A percentile compares a stretch with the other conserved stretches of the same genome.
phyloP scores from a whole-genome alignment of 352 stramenopile genomes.

The Globisporangium viniferum region DNA sequence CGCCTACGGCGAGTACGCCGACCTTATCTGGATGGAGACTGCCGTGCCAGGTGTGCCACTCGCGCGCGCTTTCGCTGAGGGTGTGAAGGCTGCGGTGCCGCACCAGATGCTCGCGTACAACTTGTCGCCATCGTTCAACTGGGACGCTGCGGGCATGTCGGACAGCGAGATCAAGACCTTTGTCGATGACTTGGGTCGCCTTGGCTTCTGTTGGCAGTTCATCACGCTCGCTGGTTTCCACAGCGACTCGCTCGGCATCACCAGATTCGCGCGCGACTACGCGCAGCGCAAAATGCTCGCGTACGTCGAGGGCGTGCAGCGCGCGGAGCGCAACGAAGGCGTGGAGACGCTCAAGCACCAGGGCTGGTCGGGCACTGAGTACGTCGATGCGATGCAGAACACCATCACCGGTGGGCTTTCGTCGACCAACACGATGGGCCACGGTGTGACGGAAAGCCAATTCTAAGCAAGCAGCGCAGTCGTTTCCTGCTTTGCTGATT shows the following conservation, averaged over 20 bases:
- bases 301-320: conserved; percentile 97
- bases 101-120: conserved; percentile 99
- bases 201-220: conserved; percentile 99
- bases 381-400: conserved; percentile 96
- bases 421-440: conserved; percentile 97
- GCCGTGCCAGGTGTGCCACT: conserved; percentile 93
- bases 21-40: conserved; percentile 99
- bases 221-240: conserved; percentile 99
- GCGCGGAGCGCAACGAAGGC: conserved; percentile 91
- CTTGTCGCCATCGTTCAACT: conserved; percentile 98
- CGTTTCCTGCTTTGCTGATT: neutral
- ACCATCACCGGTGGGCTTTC: conserved; percentile 93
- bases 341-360: conserved; percentile 98
- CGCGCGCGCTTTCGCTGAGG: conserved; percentile 92
- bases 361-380: conserved; percentile 96
- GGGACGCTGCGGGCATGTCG: conserved; percentile 95
- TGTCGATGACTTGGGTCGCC: conserved; percentile 92
- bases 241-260: conserved; percentile 95
- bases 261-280: conserved; percentile 92
- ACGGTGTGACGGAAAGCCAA: conserved; percentile 96
- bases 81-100: conserved; percentile 89
- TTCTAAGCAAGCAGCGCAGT: conserved; percentile 65
- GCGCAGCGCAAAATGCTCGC: conserved; percentile 90
- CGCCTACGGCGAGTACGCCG: conserved; percentile 94
- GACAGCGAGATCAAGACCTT: conserved; percentile 93